Percentiles rank a stretch among this genome's conserved stretches.
These are phyloP conservation scores for Moringa oleifera DNA, from an alignment of 345 rosid species.

Conservation along the genomic window DNA sequence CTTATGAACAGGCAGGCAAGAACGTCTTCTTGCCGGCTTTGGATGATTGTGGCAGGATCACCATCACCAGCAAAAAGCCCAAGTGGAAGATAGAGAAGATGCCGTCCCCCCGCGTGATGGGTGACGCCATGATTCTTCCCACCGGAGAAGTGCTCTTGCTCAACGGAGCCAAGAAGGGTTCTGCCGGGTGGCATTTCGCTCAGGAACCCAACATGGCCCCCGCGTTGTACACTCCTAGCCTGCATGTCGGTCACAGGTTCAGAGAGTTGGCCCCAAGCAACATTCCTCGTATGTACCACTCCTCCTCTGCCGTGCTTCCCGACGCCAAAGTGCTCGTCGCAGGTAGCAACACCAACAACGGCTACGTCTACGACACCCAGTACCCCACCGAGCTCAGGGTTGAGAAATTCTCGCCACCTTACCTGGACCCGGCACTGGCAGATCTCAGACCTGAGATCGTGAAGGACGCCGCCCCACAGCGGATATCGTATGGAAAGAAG, in stretches of 20 bases:
- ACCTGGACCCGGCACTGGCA: conserved; percentile 37
- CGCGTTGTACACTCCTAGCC: conserved; percentile 33
- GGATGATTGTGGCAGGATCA: conserved; percentile 56
- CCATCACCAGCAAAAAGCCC: conserved; percentile 37
- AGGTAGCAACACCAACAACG: conserved; percentile 69
- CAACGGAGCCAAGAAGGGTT: conserved; percentile 66
- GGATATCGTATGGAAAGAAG: conserved; percentile 21
- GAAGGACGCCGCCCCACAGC: background rate
- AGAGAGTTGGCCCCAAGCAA: conserved; percentile 26
- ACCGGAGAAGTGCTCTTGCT: conserved; percentile 61
- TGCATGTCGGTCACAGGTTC: conserved; percentile 24
- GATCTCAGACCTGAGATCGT: conserved; percentile 31
- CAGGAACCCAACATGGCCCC: conserved; percentile 64
- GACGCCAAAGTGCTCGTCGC: conserved; percentile 60
- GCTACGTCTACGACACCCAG: conserved; percentile 42
- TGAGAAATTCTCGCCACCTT: conserved; percentile 73
- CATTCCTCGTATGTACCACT: conserved; percentile 74
- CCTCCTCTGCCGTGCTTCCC: conserved; percentile 40
- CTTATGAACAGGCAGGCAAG: conserved; percentile 33
- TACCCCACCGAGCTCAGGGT: conserved; percentile 68
- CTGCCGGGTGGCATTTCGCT: conserved; percentile 65
- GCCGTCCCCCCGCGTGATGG: conserved; percentile 71
- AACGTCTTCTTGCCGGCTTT: conserved; percentile 34
- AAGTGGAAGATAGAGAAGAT: conserved; percentile 56
- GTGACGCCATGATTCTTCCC: conserved; percentile 69